Evolutionary conservation across 495 filamentous ascomycete genomes (phyloP), one percentile per base, ranked within the genome.

Genomic region (Neurospora discreta): DNA sequence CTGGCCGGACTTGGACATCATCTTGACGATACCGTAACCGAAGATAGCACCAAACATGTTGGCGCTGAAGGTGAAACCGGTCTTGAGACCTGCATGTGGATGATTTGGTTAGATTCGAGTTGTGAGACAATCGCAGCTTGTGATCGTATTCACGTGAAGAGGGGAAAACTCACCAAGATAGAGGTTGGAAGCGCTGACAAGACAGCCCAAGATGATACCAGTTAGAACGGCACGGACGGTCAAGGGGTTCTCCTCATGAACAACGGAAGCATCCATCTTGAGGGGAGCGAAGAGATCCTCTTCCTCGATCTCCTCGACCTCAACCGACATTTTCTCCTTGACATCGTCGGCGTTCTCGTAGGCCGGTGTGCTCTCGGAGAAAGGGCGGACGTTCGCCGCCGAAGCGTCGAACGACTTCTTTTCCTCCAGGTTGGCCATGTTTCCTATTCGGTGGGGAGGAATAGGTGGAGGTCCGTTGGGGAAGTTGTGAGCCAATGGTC

Each of bases 181-280:
- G 69, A 91, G 74, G 77, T 90, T 91, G 41, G 87, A 89, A 15
- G 88, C 87, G 78, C 88, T 89, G 41, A 90, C 87, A 13, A 90
- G 81, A 33, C 80, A 84, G 70, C 89, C 89, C 68, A 89, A 83
- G 69, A 87, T 72, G 72, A 86, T 83, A 60, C 89, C 89, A 70
- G 87, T 78, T 68, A 87, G 33, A 40, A 91, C 76, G 44, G 88
- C 87, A 36, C 89, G 82, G 72, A 88, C 42, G 40, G 88, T 90
- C 42, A 91, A 74, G 39, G 88, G 88, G 71, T 85, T 77, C 8
- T 76, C 69, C 70, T 88, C 85, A 33, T 81, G 74, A 6, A 81
- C 76, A 15, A 85, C 79, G 52, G 77, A 74, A 7, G 80, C 76
- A 8, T 84, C 84, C 77, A 85, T 79, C 40, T 79, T 77, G 70